A percentile compares a stretch with the other conserved stretches of the same genome.
Conservation (phyloP, 257 asterid genomes). For the Euphrasia confusa region DNA sequence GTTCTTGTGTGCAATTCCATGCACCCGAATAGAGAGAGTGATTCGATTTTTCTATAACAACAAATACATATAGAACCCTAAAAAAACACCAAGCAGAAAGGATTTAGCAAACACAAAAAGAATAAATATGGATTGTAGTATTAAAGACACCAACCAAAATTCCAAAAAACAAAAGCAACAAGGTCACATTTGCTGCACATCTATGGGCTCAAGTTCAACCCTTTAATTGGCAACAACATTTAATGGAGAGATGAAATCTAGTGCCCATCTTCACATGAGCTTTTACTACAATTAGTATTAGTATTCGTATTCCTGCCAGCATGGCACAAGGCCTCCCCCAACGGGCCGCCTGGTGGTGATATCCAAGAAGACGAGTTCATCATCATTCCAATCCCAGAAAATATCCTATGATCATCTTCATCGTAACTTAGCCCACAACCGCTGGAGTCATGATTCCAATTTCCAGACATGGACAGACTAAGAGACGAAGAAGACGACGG, state of each 20-base stretch:
- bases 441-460: neutral
- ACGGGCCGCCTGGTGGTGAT: conserved; percentile 57
- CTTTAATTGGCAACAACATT: too few relatives aligned
- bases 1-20: too few relatives aligned
- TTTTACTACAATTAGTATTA: too few relatives aligned
- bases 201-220: conserved; percentile 7
- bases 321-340: conserved; percentile 66
- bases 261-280: conserved; percentile 50
- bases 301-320: conserved; percentile 28
- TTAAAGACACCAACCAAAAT: too few relatives aligned
- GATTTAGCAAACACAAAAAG: neutral
- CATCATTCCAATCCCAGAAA: conserved; percentile 25
- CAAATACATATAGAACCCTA: neutral
- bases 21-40: neutral
- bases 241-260: conserved; percentile 28
- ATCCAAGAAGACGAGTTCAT: conserved; percentile 33
- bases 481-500: conserved; percentile 37
- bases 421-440: conserved; percentile 17
- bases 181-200: neutral
- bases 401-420: conserved; percentile 6
- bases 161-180: too few relatives aligned
- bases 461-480: conserved; percentile 43
- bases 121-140: neutral
- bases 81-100: neutral
- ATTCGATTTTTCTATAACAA: neutral